These are phyloP conservation scores for Quercus ilex DNA, from an alignment of 306 rosid genomes.

Conservation along the genomic window DNA sequence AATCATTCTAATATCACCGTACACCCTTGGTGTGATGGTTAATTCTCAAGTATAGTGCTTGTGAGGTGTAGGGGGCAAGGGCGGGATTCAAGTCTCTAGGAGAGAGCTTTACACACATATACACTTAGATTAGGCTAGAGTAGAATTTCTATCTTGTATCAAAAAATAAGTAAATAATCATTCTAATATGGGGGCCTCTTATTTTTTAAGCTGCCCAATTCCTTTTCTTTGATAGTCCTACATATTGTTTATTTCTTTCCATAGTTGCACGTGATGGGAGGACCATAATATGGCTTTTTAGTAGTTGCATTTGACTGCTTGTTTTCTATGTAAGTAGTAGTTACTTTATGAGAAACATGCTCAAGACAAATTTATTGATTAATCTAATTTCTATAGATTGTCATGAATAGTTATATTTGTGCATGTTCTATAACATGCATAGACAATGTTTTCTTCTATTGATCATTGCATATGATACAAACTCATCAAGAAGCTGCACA, in stretches of 20 bases:
- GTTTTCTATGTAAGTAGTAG: background rate
- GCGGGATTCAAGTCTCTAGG: rapidly evolving
- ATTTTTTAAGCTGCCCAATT: background rate
- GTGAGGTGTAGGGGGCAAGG: too few species aligned
- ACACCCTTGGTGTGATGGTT: too few species aligned
- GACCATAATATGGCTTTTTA: background rate
- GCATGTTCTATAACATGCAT: too few species aligned
- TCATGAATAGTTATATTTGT: too few species aligned
- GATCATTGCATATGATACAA: background rate
- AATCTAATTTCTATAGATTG: too few species aligned
- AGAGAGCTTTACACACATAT: too few species aligned
- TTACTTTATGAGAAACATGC: background rate
- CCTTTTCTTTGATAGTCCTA: background rate
- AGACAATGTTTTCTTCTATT: background rate
- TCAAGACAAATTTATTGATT: background rate
- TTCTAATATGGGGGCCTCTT: background rate
- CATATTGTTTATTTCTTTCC: background rate
- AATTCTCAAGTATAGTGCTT: too few species aligned
- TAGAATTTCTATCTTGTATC: too few species aligned
- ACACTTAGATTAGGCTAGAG: too few species aligned
- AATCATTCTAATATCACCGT: background rate
- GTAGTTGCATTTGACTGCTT: background rate
- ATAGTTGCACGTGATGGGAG: background rate
- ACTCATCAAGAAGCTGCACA: background rate
- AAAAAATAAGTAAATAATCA: background rate